Evolutionary conservation across 1,139 yeast species (phyloP).

Genomic region (Pichia sp.): DNA sequence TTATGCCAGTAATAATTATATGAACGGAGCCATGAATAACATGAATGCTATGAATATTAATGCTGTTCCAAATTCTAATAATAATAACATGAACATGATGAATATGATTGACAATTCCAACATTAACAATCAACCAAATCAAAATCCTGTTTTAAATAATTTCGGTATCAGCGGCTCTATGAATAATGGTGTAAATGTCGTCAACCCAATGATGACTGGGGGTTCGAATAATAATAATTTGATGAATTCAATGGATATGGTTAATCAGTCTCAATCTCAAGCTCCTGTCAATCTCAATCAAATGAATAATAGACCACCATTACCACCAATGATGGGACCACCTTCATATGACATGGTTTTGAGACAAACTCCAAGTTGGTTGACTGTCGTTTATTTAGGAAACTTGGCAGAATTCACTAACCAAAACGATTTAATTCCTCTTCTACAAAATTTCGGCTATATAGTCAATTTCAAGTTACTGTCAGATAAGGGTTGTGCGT

Average conservation of each 20-base stretch:
- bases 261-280: background rate
- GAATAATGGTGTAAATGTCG: too few species aligned
- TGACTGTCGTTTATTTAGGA: constrained; percentile 85
- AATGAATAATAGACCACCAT: constrained; percentile 9
- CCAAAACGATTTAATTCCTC: constrained; percentile 66
- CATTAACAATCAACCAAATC: constrained; percentile 10
- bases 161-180: background rate
- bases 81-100: constrained; percentile 6
- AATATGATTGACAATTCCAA: constrained; percentile 8
- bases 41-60: constrained; percentile 8
- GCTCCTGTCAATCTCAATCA: background rate
- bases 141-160: background rate
- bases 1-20: constrained; percentile 11
- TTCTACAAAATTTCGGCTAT: constrained; percentile 72
- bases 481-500: constrained; percentile 78
- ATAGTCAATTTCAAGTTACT: constrained; percentile 76
- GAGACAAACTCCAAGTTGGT: constrained; percentile 75
- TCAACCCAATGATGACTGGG: background rate
- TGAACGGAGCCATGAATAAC: constrained; percentile 2
- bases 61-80: background rate
- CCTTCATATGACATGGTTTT: constrained; percentile 53
- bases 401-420: constrained; percentile 72
- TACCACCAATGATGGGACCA: constrained; percentile 19
- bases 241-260: constrained; percentile 3
- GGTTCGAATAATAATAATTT: constrained; percentile 4